Conservation (phyloP, 257 asterid species). For the Schizonepeta tenuifolia region DNA sequence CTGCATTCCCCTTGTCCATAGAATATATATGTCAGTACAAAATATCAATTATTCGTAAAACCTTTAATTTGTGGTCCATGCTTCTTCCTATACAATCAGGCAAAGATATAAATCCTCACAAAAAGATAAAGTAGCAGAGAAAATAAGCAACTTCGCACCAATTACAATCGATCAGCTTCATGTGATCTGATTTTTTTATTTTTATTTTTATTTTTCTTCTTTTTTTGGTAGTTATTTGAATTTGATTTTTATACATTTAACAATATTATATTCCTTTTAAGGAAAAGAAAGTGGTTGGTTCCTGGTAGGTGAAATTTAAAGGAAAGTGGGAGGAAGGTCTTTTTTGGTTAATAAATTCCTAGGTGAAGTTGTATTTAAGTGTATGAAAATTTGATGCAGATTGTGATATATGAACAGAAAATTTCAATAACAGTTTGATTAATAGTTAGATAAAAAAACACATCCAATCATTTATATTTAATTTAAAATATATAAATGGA, state of each 20-base stretch:
- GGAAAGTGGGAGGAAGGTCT: slow-evolving; percentile 13
- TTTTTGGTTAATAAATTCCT: slow-evolving; percentile 26
- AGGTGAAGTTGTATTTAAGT: background rate
- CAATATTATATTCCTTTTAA: background rate
- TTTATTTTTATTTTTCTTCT: background rate
- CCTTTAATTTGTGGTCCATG: slow-evolving; percentile 25
- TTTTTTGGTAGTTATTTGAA: background rate
- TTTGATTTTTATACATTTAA: slow-evolving; percentile 19
- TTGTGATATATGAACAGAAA: background rate
- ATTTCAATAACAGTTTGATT: background rate
- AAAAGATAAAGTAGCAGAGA: slow-evolving; percentile 22
- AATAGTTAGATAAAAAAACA: background rate
- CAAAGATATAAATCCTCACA: background rate
- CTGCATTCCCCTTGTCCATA: background rate
- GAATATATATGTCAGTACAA: background rate
- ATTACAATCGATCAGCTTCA: background rate
- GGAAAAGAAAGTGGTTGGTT: slow-evolving; percentile 3
- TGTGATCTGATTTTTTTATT: background rate
- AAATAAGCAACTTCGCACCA: slow-evolving; percentile 30
- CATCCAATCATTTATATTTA: background rate
- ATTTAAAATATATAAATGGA: too few relatives aligned
- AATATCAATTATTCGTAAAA: background rate
- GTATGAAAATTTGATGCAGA: background rate
- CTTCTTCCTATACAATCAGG: background rate
- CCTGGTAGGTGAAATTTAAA: slow-evolving; percentile 7